A percentile compares a stretch with the other conserved stretches of the same genome.
These are phyloP conservation scores for Salicornia ramosissima DNA, from an alignment of 148 eudicot species.

Conservation along the genomic window DNA sequence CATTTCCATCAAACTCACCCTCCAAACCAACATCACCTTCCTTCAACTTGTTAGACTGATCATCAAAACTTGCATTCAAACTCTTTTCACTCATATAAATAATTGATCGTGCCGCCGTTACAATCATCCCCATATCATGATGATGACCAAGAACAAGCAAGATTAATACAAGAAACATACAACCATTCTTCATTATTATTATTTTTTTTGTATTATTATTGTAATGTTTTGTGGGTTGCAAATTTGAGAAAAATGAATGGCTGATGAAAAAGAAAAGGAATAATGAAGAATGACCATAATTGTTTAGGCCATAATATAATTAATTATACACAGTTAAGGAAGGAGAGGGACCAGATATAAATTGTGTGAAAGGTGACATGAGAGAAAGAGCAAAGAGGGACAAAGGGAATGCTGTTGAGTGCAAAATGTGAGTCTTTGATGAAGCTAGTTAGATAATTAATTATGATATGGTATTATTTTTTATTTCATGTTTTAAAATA, in stretches of 20 bases:
- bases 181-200: constrained; percentile 17
- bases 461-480: no score
- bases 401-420: constrained; percentile 26
- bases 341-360: constrained; percentile 25
- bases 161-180: constrained; percentile 13
- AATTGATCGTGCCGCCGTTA: constrained; percentile 7
- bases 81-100: background rate
- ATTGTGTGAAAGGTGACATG: background rate
- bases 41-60: constrained; percentile 10
- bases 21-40: background rate
- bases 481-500: no score
- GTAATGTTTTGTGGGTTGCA: background rate
- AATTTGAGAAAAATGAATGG: background rate
- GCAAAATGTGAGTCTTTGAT: background rate
- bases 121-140: background rate
- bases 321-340: no score
- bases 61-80: no score
- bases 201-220: no score
- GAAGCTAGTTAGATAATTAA: no score
- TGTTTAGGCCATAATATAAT: no score
- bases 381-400: no score
- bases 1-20: background rate
- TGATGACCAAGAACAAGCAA: constrained; percentile 7
- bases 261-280: background rate
- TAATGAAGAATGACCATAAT: no score